A percentile compares a stretch with the other conserved stretches of the same genome.
Conservation (phyloP, 176 grass and related monocot genomes). For the Pharus latifolius region DNA sequence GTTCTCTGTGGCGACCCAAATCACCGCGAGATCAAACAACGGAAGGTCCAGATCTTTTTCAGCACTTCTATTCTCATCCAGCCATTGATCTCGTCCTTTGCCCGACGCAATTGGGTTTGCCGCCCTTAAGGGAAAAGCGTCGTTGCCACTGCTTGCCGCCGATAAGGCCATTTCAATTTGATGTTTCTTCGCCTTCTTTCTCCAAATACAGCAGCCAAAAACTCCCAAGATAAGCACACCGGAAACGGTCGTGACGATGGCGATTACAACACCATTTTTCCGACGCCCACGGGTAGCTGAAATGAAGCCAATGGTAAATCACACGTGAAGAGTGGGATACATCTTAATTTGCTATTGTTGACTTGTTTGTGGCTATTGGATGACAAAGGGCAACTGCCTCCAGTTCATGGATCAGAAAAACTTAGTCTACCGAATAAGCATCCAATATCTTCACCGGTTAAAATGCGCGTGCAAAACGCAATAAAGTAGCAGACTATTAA, state of each 20-base stretch:
- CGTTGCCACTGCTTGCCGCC: neutral
- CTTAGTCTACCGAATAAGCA: too few relatives aligned
- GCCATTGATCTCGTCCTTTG: neutral
- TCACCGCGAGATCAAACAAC: slow-evolving; percentile 3
- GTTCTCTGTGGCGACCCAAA: slow-evolving; percentile 6
- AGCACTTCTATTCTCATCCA: neutral
- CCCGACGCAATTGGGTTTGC: neutral
- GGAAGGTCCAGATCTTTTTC: slow-evolving; percentile 34
- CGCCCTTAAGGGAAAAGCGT: slow-evolving; percentile 2
- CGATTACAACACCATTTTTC: neutral
- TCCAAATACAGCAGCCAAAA: neutral
- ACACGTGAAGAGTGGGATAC: too few relatives aligned
- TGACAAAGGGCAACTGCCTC: too few relatives aligned
- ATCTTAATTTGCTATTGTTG: too few relatives aligned
- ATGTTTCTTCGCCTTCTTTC: neutral
- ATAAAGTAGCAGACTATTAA: too few relatives aligned
- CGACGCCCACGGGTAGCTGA: neutral
- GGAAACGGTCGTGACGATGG: neutral
- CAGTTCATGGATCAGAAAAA: too few relatives aligned
- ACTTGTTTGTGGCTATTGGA: too few relatives aligned
- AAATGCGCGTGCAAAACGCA: too few relatives aligned
- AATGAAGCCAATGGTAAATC: neutral
- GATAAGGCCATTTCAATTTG: neutral
- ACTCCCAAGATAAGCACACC: neutral
- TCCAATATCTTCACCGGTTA: too few relatives aligned